These are phyloP conservation scores for Angophora floribunda DNA, from an alignment of 345 rosid species.

Conservation along the genomic window DNA sequence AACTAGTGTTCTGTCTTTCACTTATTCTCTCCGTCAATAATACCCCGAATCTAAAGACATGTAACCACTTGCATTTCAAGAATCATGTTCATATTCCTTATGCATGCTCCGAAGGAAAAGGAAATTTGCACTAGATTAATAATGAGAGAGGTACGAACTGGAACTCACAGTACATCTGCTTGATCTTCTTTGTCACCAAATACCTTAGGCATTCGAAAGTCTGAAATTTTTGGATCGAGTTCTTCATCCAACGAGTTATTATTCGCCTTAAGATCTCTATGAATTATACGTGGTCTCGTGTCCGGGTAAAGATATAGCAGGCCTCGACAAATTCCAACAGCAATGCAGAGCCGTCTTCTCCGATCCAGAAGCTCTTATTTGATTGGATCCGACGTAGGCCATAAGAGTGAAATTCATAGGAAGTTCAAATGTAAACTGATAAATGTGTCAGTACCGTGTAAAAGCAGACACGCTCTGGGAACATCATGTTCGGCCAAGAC, in stretches of 20 bases:
- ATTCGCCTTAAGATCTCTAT: conserved; percentile 33
- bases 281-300: conserved; percentile 32
- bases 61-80: conserved; percentile 16
- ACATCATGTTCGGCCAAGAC: too few species aligned
- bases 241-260: conserved; percentile 38
- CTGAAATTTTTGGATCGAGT: conserved; percentile 27
- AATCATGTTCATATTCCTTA: neutral
- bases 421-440: too few species aligned
- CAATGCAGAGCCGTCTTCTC: conserved; percentile 21
- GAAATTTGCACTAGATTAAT: neutral
- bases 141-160: conserved; percentile 9
- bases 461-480: too few species aligned
- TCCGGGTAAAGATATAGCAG: conserved; percentile 36
- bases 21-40: conserved; percentile 27
- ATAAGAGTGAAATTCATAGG: conserved; percentile 4
- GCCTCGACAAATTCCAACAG: conserved; percentile 36
- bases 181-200: conserved; percentile 20
- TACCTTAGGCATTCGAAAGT: conserved; percentile 34
- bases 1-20: conserved; percentile 23
- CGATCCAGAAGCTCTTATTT: conserved; percentile 16
- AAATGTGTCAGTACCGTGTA: too few species aligned
- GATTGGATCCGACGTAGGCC: conserved; percentile 9
- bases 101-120: too few species aligned
- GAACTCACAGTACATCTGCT: conserved; percentile 18
- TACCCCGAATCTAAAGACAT: conserved; percentile 39